Evolutionary conservation across 345 rosid genomes (phyloP).

Genomic region (Eucalyptus urophylla): DNA sequence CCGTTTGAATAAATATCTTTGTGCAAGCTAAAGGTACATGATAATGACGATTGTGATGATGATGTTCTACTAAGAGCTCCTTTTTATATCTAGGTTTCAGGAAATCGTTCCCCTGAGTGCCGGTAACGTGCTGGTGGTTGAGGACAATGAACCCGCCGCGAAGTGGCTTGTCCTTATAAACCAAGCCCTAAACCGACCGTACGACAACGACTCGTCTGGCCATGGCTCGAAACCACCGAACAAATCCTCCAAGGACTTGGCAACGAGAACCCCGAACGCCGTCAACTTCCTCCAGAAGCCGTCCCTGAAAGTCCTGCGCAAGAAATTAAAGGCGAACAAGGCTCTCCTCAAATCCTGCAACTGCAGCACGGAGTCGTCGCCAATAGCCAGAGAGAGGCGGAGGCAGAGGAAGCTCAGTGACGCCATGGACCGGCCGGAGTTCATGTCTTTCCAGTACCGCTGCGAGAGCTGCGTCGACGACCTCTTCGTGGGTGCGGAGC

Average conservation of each 20-base stretch:
- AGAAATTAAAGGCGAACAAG: constrained; percentile 47
- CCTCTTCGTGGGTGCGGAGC: constrained; percentile 4
- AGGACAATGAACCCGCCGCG: constrained; percentile 95
- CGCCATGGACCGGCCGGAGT: constrained; percentile 14
- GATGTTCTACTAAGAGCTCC: neutral
- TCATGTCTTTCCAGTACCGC: constrained; percentile 9
- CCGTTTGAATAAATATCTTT: neutral
- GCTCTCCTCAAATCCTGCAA: constrained; percentile 74
- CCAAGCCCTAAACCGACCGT: constrained; percentile 68
- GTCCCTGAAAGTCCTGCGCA: constrained; percentile 62
- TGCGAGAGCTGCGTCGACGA: constrained; percentile 8
- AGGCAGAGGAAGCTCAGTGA: constrained; percentile 34
- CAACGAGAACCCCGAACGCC: constrained; percentile 33
- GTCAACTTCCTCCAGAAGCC: constrained; percentile 64
- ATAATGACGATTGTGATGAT: neutral
- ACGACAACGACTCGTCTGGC: constrained; percentile 9
- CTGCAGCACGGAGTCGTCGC: constrained; percentile 25
- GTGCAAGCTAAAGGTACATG: neutral
- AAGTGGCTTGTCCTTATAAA: constrained; percentile 84
- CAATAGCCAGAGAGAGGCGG: constrained; percentile 14
- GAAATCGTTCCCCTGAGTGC: constrained; percentile 94
- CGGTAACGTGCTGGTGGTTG: constrained; percentile 83
- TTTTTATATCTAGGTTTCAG: constrained; percentile 57
- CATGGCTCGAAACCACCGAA: constrained; percentile 9
- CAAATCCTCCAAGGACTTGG: neutral